Base-by-base conservation (phyloP, 306 rosid species). In the Gastrolobium villosum region DNA sequence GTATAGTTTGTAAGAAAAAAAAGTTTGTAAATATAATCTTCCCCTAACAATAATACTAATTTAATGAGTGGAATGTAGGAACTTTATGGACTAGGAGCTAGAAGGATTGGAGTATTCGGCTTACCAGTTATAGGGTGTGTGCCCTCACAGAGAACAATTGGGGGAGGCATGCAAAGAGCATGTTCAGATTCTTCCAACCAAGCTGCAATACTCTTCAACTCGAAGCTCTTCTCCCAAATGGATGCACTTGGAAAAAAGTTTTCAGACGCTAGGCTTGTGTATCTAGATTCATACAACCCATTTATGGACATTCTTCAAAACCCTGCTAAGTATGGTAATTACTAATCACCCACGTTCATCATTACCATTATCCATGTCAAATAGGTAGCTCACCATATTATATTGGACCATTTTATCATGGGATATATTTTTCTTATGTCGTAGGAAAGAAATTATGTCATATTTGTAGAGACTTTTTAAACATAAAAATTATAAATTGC, bases 81-180 rank as follows among this genome's bases (percentile, higher is more conserved):
- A 44, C 90, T 91, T 10, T 90, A 90, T 81, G 89, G 39, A 59
- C 13, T 83, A 3, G 97, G 98, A 84, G 98, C 85, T 9, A 83
- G 98, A 90, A 86, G 86, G 60, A 90, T 91, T 44, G 97, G 94
- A 50, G 87, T 88, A 13, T 57, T 91, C 20, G 67, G 87, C 49
- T 2, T 90, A 72, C 85, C 91, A 30, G 81, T 85, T 10, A 83
- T 90, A 31, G 97, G 98, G 74, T 94, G 97, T 80, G 85, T 94
- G 49, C 98, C 98, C 8, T 81, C 94, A 45, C 88, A 87, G 81
- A 90, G 96, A 82, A 94, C 96, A 46, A 14, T 91, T 5, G 46
- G 36, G 41, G 91, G 94, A 71, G 91, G 88, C 65, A 8, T 34
- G 0, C 10, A 13, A 5, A 85, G 89, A 75, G 74, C 45, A 13